Evolutionary conservation across 192 early-diverging fungal species (phyloP), one percentile per base, ranked within the genome.

Genomic region (Coemansia sp.): DNA sequence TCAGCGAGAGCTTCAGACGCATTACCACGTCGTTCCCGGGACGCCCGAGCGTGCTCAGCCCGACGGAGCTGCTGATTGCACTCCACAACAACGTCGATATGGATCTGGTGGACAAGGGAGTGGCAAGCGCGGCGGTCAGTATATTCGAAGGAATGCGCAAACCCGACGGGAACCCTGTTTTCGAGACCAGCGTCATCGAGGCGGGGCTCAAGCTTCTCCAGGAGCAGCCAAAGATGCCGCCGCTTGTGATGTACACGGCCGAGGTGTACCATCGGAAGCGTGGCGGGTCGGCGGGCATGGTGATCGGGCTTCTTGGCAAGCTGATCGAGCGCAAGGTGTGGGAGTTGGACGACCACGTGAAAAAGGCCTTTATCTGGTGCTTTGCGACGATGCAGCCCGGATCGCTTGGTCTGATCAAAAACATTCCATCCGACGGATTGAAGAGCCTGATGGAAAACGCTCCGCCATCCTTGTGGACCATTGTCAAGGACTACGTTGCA

Each of bases 291-390:
- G 69, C 69, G 16, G 80, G 80, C 11, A 73, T 58, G 15, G 64
- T 82, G 21, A 54, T 61, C 19, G 66, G 40, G 7, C 66, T 77
- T 16, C 52, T 77, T 37, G 47, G 58, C 10, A 68, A 63, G 13
- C 51, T 78, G 37, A 67, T 78, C 49, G 76, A 72, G 71, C 76
- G 76, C 41, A 62, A 71, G 43, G 74, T 77, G 45, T 82, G 80
- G 80, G 47, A 71, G 11, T 67, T 75, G 74, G 56, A 58, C 16
- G 68, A 61, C 4, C 6, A 11, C 9, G 61, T 82, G 65, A 19
- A 62, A 1, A 11, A 69, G 26, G 65, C 63, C 19, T 73, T 82
- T 61, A 65, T 67, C 8, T 43, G 45, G 6, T 67, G 70, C 58
- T 73, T 76, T 57, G 15, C 39, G 1, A 49, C 26, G 8, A 61